Base-by-base conservation (phyloP, 495 filamentous ascomycete species). In the Talaromyces liani region DNA sequence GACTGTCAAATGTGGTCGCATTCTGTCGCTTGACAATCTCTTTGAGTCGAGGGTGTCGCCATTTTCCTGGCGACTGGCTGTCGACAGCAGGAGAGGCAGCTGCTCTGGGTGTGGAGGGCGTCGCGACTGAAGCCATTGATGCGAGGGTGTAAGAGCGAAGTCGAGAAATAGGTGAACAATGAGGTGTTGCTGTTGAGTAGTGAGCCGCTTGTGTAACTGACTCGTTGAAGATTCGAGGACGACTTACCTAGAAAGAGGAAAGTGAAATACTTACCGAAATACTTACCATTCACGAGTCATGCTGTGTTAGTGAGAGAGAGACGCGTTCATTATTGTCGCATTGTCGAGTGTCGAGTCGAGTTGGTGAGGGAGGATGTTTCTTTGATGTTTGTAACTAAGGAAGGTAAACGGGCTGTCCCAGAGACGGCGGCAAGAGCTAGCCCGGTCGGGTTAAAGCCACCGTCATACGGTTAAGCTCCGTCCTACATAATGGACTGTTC, bases 21-120 rank as follows among this genome's bases (percentile, higher is more conserved):
- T 86, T 85, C 63, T 90, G 89, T 31, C 93, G 86, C 59, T 81
- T 81, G 14, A 86, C 81, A 66, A 97, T 89, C 71, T 95, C 91
- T 65, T 88, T 78, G 57, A 96, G 76, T 31, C 85, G 84, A 4
- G 93, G 93, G 73, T 97, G 93, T 65, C 84, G 83, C 93, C 93
- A 97, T 75, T 88, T 91, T 58, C 93, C 93, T 14, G 91, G 85
- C 7, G 82, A 80, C 14, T 78, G 80, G n/a, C 81, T 78, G 64
- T 71, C 80, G 75, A 78, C 79, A 6, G 74, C 64, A 7, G 67
- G 71, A 62, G 76, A 81, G 76, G 71, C 71, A 69, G 71, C 53
- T 79, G 67, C 74, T 87, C 69, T 91, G 88, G 78, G 84, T 79
- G 72, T 84, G 75, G 73, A 81, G 86, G 68, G 86, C 79, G 68